phyloP scores from a whole-genome alignment of 176 grass and related monocot species.

The Neostapfia colusana region DNA sequence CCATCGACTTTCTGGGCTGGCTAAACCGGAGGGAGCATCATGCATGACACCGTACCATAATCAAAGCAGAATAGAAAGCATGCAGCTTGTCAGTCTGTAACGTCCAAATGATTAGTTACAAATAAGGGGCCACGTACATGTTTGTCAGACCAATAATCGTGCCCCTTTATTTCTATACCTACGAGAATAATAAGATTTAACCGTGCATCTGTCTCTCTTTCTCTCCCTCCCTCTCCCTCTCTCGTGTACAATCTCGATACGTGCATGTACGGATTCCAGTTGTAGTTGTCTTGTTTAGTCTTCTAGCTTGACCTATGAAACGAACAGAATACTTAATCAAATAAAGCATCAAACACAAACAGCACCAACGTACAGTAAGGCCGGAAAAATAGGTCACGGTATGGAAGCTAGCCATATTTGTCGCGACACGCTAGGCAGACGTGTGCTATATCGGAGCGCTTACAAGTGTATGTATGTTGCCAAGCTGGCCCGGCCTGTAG shows the following conservation, averaged over 20 bases:
- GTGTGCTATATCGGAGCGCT: too few species aligned
- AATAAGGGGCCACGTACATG: too few species aligned
- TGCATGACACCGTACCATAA: constrained; percentile 13
- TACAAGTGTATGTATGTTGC: constrained; percentile 16
- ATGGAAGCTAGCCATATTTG: constrained; percentile 23
- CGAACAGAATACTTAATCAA: constrained; percentile 6
- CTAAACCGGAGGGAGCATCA: constrained; percentile 10
- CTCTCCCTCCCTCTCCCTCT: too few species aligned
- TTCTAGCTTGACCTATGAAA: not conserved
- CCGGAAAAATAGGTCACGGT: constrained; percentile 36
- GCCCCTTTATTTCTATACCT: too few species aligned
- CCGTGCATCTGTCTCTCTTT: too few species aligned
- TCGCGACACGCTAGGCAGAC: constrained; percentile 25
- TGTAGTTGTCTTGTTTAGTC: not conserved
- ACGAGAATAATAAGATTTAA: constrained; percentile 30
- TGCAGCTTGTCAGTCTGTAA: constrained; percentile 32
- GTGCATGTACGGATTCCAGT: not conserved
- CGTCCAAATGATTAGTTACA: too few species aligned
- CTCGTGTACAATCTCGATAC: too few species aligned
- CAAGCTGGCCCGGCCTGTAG: constrained; percentile 24
- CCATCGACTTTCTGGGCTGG: not conserved
- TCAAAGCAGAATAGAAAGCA: not conserved
- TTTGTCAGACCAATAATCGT: too few species aligned
- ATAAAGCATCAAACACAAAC: not conserved
- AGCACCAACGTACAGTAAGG: not conserved